A percentile compares a stretch with the other conserved stretches of the same genome.
These are phyloP conservation scores for Aspergillus leporis DNA, from an alignment of 495 filamentous ascomycete genomes.

Conservation along the genomic window DNA sequence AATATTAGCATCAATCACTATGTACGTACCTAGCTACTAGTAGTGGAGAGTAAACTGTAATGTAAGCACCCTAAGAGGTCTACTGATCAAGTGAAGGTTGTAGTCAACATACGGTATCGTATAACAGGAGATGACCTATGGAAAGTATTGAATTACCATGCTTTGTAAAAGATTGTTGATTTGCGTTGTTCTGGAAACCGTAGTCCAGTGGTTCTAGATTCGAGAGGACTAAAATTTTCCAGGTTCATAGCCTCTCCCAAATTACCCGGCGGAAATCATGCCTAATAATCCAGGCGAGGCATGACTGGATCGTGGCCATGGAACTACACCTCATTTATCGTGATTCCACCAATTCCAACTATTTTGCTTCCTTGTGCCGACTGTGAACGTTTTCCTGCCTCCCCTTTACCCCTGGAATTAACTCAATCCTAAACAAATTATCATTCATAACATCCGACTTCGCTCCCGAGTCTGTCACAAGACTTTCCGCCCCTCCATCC, in stretches of 20 bases:
- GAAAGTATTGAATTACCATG: background rate
- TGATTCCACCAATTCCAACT: background rate
- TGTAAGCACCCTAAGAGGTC: too few relatives aligned
- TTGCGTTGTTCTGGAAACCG: background rate
- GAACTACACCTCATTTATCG: background rate
- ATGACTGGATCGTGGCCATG: background rate
- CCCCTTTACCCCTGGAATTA: background rate
- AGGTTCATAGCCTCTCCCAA: background rate
- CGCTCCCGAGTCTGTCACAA: background rate
- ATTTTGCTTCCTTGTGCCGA: background rate
- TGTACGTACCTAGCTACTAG: too few relatives aligned
- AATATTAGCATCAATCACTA: too few relatives aligned
- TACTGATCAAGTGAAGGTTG: too few relatives aligned
- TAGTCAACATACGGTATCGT: background rate
- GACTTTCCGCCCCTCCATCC: background rate
- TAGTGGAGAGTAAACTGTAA: too few relatives aligned
- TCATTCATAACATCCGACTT: background rate
- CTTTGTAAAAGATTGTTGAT: background rate
- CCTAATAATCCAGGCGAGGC: background rate
- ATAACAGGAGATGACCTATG: background rate
- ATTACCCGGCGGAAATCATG: slow-evolving; percentile 1
- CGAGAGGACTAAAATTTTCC: background rate
- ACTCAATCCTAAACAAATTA: background rate
- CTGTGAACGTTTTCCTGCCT: background rate
- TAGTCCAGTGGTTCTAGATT: background rate